Evolutionary conservation across 1,284 basidiomycete genomes (phyloP), one percentile per base, ranked within the genome.

Genomic region (Sphaerobolus stellatus): DNA sequence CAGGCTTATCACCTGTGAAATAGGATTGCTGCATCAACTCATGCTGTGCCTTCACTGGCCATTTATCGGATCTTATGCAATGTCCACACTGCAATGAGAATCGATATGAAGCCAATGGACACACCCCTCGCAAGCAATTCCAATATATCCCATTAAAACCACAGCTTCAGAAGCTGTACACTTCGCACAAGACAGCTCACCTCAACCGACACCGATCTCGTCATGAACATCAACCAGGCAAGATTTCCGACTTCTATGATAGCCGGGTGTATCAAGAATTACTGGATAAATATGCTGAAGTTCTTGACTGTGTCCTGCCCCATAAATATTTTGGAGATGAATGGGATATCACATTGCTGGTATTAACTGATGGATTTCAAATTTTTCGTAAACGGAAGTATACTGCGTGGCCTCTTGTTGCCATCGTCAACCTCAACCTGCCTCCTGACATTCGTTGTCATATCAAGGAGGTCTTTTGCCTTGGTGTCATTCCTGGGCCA

Each of bases 401-500:
- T 13, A 64, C 63, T 9, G 62, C 64, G 2, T 69, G 59, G 29
- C 69, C 66, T 3, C 46, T 70, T 16, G 50, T 72, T 30, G 22
- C 69, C 3, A 53, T 67, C 31, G n/a, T n/a, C n/a, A 69, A 67
- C 45, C 66, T 65, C 55, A 71, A 71, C 55, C 58, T 73, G n/a
- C 60, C 66, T 36, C 68, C 71, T 13, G 54, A 61, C 16, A 59
- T 68, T 18, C 58, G 62, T 7, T 58, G 47, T 30, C 64, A 63
- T 44, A 47, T 65, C 18, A 38, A 60, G 16, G 59, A 69, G 48
- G 53, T 72, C 4, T 56, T 69, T 7, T 66, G 60, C 56, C 29
- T 67, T 48, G 68, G 69, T n/a, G 56, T 71, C n/a, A 69, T 73
- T 40, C 71, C 71, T 28, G 69, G 73, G 8, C 73, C 70, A 2